These are phyloP conservation scores for Phlebiopsis flavidoalba DNA, from an alignment of 768 basidiomycete genomes.

Conservation along the genomic window DNA sequence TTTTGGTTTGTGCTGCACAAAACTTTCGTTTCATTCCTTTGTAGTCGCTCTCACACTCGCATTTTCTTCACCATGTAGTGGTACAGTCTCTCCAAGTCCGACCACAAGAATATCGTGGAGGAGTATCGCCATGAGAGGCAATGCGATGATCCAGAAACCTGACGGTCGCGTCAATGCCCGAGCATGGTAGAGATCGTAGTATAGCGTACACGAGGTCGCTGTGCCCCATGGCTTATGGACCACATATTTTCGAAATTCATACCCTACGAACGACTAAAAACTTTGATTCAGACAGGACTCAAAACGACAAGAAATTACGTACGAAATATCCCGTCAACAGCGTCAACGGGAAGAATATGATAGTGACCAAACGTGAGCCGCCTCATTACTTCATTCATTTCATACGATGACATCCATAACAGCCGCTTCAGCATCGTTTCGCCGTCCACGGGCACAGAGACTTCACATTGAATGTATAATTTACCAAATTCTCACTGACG, in stretches of 20 bases:
- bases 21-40: not conserved
- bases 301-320: conserved; percentile 19
- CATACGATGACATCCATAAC: conserved; percentile 62
- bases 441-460: conserved; percentile 1
- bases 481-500: conserved; percentile 62
- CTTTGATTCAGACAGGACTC: not conserved
- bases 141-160: conserved; percentile 62
- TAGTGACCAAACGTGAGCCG: conserved; percentile 57
- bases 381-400: conserved; percentile 68
- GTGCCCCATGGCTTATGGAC: conserved; percentile 33
- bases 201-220: conserved; percentile 42
- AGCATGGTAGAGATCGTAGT: not conserved
- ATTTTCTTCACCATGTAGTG: conserved; percentile 45
- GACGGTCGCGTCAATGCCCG: not conserved
- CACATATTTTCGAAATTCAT: conserved; percentile 59
- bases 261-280: conserved; percentile 32
- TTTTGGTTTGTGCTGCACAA: not conserved
- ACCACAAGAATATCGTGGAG: conserved; percentile 43
- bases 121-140: conserved; percentile 50
- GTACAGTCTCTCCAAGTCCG: conserved; percentile 41
- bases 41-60: not conserved
- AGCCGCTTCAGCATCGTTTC: not conserved
- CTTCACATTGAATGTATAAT: conserved; percentile 67
- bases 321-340: conserved; percentile 66
- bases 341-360: conserved; percentile 63